Conservation (phyloP, 2,329 filamentous ascomycete genomes). For the Hymenoscyphus linearis region DNA sequence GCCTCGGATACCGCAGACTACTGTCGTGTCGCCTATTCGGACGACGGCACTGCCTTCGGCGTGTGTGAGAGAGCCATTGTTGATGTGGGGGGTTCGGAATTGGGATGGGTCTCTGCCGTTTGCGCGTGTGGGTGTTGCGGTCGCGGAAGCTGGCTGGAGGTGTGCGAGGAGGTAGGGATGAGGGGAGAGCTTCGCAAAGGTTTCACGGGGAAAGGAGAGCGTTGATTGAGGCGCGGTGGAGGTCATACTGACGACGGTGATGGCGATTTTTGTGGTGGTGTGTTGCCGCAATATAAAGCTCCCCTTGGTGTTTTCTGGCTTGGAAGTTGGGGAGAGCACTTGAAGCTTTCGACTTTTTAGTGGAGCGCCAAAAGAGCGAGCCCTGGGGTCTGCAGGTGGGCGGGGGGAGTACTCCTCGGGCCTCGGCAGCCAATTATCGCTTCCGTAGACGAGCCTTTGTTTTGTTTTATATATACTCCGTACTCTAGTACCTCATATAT, state of each 20-base stretch:
- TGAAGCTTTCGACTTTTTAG: constrained; percentile 3
- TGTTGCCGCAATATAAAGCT: neutral
- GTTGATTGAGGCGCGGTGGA: constrained; percentile 23
- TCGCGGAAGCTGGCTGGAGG: constrained; percentile 55
- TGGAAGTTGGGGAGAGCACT: neutral
- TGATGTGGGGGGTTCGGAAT: constrained; percentile 67
- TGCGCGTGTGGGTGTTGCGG: constrained; percentile 60
- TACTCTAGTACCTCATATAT: too few species aligned
- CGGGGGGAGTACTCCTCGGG: too few species aligned
- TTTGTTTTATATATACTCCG: too few species aligned
- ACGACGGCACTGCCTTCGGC: constrained; percentile 87
- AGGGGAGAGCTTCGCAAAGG: constrained; percentile 86
- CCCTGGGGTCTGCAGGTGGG: too few species aligned
- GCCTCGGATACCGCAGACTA: constrained; percentile 87
- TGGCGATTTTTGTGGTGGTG: neutral
- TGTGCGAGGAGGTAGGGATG: constrained; percentile 87
- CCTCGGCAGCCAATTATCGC: too few species aligned
- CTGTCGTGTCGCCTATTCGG: constrained; percentile 81
- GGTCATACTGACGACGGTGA: constrained; percentile 11
- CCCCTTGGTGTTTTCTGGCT: neutral
- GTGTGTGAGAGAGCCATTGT: constrained; percentile 80
- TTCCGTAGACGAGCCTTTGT: too few species aligned
- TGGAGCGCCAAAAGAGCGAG: neutral
- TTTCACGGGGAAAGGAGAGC: constrained; percentile 50
- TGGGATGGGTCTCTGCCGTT: constrained; percentile 72